Conservation (phyloP, 2,329 filamentous ascomycete species). For the Alternaria triticimaculans region DNA sequence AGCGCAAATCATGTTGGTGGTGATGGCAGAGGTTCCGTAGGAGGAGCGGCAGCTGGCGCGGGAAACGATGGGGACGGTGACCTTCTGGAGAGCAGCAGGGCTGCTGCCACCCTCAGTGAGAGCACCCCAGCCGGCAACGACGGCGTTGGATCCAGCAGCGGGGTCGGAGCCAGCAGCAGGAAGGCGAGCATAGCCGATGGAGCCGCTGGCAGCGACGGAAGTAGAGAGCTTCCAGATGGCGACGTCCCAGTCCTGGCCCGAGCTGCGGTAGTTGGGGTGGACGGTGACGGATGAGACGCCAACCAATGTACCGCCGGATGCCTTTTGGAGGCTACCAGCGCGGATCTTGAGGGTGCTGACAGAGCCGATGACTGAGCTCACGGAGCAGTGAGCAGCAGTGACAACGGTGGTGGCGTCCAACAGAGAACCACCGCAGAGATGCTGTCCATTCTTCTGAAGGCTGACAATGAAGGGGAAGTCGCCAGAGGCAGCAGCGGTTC, state of each 20-base stretch:
- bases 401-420: slow-evolving; percentile 37
- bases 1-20: slow-evolving; percentile 38
- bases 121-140: slow-evolving; percentile 39
- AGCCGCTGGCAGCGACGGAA: slow-evolving; percentile 30
- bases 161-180: slow-evolving; percentile 33
- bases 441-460: slow-evolving; percentile 25
- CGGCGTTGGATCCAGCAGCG: slow-evolving; percentile 22
- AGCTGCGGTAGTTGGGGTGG: slow-evolving; percentile 28
- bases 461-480: slow-evolving; percentile 41
- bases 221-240: slow-evolving; percentile 37
- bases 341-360: slow-evolving; percentile 22
- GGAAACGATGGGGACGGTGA: slow-evolving; percentile 36
- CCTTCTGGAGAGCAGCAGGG: slow-evolving; percentile 31
- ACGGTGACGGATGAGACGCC: slow-evolving; percentile 24
- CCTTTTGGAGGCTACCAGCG: slow-evolving; percentile 25
- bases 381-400: slow-evolving; percentile 39
- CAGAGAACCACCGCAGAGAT: slow-evolving; percentile 38
- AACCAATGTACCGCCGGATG: slow-evolving; percentile 28
- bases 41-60: slow-evolving; percentile 30
- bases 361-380: slow-evolving; percentile 19
- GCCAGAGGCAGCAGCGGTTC: slow-evolving; percentile 26
- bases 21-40: slow-evolving; percentile 28
- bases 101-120: slow-evolving; percentile 14
- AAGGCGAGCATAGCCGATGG: slow-evolving; percentile 31
- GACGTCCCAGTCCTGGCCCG: slow-evolving; percentile 27